Base-by-base conservation (phyloP, 441 rosid genomes). In the Mallotus repandus region DNA sequence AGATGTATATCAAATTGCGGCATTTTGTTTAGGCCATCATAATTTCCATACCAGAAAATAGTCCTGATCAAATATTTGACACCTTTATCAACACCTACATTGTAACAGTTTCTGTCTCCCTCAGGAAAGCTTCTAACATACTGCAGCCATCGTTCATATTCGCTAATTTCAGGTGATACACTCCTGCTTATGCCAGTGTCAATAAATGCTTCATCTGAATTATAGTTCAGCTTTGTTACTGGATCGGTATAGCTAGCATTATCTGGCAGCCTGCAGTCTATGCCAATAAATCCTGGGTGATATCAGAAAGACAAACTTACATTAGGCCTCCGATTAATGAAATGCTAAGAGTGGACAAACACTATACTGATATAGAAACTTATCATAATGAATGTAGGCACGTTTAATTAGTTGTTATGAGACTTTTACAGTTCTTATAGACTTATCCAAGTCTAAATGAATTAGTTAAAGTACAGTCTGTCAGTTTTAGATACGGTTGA, bases 1-100 rank as follows among this genome's bases (percentile, higher is more conserved):
- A 86, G 68, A 77, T 79, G 71, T 25, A 86, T 66, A 29, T 84
- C 85, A 16, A 86, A 86, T 32, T 63, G 66, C 41, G 88, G 89
- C 9, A 66, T 11, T 2, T 10, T 16, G 53, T 68, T 22, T 19
- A 55, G 73, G 43, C 64, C 72, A 48, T 86, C 86, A 53, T 84
- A 84, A 35, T 86, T 83, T 49, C 90, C 90, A 35, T 86, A 84
- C 49, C 77, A 67, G 63, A 84, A 84, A 32, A 41, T 63, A 4
- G 81, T 76, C 49, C 83, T 65, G 48, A 82, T 82, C 76, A 82
- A 67, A 60, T 77, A 77, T 9, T 62, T 76, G 18, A 8, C 54
- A 25, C 21, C 70, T n/a, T 16, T 72, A 3, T 55, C 29, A 29
- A 58, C 49, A 22, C 12, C 2, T 7, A 82, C 25, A 11, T 49